Evolutionary conservation across 2,329 filamentous ascomycete genomes (phyloP).

Genomic region (Annulohypoxylon truncatum): DNA sequence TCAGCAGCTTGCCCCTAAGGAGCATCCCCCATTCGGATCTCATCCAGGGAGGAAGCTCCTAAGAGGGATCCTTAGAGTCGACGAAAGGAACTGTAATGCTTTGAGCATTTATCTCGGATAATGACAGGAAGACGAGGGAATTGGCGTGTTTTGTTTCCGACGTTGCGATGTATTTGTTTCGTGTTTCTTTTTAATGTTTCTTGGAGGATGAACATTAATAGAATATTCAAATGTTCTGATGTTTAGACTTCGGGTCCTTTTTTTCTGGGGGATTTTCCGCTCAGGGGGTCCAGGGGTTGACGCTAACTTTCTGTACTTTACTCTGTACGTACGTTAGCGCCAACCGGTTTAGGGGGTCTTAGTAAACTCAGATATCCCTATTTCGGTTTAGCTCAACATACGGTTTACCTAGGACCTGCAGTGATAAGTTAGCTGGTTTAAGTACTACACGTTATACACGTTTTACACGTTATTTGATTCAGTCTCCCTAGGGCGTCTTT

Average conservation of each 20-base stretch:
- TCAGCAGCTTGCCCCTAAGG: slow-evolving; percentile 38
- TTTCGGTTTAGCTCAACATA: slow-evolving; percentile 7
- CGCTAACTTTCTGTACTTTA: slow-evolving; percentile 10
- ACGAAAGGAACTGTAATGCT: slow-evolving; percentile 14
- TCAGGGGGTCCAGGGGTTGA: slow-evolving; percentile 36
- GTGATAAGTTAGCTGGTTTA: neutral
- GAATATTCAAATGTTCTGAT: slow-evolving; percentile 15
- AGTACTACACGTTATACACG: neutral
- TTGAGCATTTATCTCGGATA: slow-evolving; percentile 30
- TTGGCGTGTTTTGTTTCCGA: slow-evolving; percentile 4
- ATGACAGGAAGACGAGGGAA: slow-evolving; percentile 10
- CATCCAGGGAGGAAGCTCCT: slow-evolving; percentile 41
- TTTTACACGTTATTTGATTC: neutral
- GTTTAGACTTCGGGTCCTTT: slow-evolving; percentile 27
- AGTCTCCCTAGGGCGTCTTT: neutral
- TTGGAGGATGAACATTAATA: slow-evolving; percentile 6
- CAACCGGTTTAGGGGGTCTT: slow-evolving; percentile 10
- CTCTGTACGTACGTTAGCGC: slow-evolving; percentile 28
- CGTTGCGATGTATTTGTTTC: slow-evolving; percentile 10
- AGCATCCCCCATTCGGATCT: slow-evolving; percentile 43
- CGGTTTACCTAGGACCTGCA: neutral
- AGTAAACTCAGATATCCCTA: slow-evolving; percentile 7
- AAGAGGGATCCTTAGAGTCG: slow-evolving; percentile 28
- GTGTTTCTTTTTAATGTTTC: slow-evolving; percentile 16
- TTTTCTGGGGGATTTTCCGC: slow-evolving; percentile 36